A percentile compares a stretch with the other conserved stretches of the same genome.
phyloP scores from a whole-genome alignment of 768 basidiomycete genomes.

The Cystobasidium onofrii region DNA sequence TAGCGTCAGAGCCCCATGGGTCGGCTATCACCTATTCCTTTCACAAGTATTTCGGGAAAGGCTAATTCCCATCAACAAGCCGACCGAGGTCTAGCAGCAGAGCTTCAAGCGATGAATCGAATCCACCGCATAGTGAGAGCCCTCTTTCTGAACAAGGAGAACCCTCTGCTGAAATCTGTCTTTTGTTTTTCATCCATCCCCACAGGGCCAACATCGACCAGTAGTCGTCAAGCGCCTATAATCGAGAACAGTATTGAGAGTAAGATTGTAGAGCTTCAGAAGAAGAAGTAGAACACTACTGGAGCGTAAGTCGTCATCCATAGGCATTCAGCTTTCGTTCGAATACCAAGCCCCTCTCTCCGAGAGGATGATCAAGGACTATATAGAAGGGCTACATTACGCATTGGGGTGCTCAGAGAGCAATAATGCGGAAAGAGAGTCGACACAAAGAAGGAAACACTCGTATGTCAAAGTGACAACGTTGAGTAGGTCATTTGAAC shows the following conservation, averaged over 20 bases:
- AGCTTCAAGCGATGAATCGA: constrained; percentile 39
- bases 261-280: constrained; percentile 86
- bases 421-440: no score
- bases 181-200: not conserved
- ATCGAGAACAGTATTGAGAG: constrained; percentile 91
- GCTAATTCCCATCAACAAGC: no score
- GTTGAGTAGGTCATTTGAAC: constrained; percentile 12
- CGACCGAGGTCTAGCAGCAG: not conserved
- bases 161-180: not conserved
- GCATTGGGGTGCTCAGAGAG: no score
- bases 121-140: constrained; percentile 37
- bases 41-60: no score
- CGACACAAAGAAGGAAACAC: no score
- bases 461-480: no score
- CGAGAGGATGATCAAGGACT: constrained; percentile 16
- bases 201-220: constrained; percentile 63
- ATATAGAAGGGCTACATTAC: not conserved
- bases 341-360: not conserved
- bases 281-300: constrained; percentile 53
- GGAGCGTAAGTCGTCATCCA: constrained; percentile 9
- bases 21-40: no score
- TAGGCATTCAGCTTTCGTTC: not conserved
- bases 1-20: no score
- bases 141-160: not conserved
- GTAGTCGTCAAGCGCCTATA: constrained; percentile 89